Conservation (phyloP, 177 flowering plant species). For the Tripterygium wilfordii region DNA sequence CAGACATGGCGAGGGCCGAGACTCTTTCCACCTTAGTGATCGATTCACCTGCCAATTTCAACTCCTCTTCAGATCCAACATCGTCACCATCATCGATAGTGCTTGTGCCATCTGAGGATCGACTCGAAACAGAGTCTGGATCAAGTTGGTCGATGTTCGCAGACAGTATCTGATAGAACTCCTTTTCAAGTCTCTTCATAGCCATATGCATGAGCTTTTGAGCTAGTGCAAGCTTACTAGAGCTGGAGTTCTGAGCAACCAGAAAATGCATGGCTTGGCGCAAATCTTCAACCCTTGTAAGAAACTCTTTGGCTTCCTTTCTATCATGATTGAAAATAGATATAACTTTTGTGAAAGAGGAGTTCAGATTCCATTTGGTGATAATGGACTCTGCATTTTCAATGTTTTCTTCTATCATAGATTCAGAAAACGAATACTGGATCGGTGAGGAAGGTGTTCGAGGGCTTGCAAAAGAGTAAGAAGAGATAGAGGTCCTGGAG, state of each 20-base stretch:
- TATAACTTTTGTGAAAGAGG: conserved; percentile 13
- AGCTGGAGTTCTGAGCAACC: conserved; percentile 12
- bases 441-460: conserved; percentile 8
- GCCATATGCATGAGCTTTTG: conserved; percentile 37
- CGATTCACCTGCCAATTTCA: conserved; percentile 1
- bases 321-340: conserved; percentile 28
- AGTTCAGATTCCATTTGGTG: conserved; percentile 30
- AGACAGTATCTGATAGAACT: conserved; percentile 34
- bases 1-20: conserved; percentile 13
- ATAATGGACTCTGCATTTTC: conserved; percentile 25
- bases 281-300: conserved; percentile 25
- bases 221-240: conserved; percentile 24
- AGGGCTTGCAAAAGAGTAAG: conserved; percentile 10
- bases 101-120: conserved; percentile 9
- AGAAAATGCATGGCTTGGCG: conserved; percentile 34
- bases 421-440: conserved; percentile 12
- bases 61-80: conserved; percentile 5
- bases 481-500: too few species aligned
- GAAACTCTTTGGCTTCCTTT: conserved; percentile 29
- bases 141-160: conserved; percentile 14
- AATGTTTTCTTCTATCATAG: conserved; percentile 30
- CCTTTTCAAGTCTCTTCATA: conserved; percentile 42
- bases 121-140: conserved; percentile 17
- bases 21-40: conserved; percentile 15
- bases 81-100: conserved; percentile 8